These are phyloP conservation scores for Myxozyma mucilagina DNA, from an alignment of 805 yeast species.

Conservation along the genomic window DNA sequence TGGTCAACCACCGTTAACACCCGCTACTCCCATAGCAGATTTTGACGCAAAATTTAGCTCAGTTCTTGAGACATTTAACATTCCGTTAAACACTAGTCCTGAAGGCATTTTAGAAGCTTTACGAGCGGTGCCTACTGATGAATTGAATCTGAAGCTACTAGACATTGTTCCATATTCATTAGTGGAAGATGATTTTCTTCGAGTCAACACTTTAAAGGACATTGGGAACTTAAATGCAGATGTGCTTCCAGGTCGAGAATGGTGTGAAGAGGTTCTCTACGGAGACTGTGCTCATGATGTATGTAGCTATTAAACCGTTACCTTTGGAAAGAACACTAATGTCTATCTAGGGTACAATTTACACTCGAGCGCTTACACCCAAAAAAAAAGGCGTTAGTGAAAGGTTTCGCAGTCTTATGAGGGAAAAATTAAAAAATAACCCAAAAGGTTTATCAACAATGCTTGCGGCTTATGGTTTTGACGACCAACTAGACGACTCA, in stretches of 20 bases:
- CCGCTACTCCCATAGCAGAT: background rate
- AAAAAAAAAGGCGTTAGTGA: background rate
- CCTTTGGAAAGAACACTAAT: background rate
- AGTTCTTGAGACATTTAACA: background rate
- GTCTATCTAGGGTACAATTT: background rate
- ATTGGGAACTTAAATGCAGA: background rate
- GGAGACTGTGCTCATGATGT: conserved; percentile 9
- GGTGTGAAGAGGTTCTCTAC: conserved; percentile 1
- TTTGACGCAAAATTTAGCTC: background rate
- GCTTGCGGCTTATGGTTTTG: background rate
- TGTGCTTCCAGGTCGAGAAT: background rate
- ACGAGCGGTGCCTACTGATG: background rate
- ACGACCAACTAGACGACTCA: background rate
- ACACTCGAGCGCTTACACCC: background rate
- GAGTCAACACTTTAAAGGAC: background rate
- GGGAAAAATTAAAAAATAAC: background rate
- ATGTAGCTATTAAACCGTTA: background rate
- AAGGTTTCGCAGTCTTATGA: background rate
- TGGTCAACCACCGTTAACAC: background rate
- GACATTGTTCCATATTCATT: background rate
- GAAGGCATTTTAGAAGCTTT: background rate
- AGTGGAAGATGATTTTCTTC: background rate
- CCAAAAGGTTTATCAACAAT: background rate
- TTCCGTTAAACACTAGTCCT: background rate
- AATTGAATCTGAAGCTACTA: background rate